A percentile compares a stretch with the other conserved stretches of the same genome.
phyloP scores from a whole-genome alignment of 1,139 yeast genomes.

The Blastobotrys illinoisensis region DNA sequence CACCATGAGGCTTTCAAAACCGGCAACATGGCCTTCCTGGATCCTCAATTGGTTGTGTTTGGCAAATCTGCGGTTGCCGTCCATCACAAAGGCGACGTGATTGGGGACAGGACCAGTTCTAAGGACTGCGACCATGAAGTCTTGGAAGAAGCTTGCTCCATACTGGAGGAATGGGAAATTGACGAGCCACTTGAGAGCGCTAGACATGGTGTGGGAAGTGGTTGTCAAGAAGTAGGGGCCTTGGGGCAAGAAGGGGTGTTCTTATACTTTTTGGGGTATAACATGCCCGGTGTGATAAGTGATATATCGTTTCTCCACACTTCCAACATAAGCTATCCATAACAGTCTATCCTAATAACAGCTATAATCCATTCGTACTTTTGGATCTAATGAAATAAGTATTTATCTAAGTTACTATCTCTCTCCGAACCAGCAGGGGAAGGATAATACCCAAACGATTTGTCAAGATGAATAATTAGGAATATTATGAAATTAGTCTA shows the following conservation, averaged over 20 bases:
- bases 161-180: constrained; percentile 24
- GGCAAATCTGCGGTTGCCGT: constrained; percentile 91
- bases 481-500: neutral
- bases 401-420: too few relatives aligned
- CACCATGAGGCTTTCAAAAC: constrained; percentile 56
- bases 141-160: constrained; percentile 23
- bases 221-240: neutral
- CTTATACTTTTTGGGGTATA: neutral
- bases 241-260: neutral
- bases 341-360: too few relatives aligned
- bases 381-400: too few relatives aligned
- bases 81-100: constrained; percentile 95
- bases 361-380: too few relatives aligned
- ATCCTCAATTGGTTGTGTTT: constrained; percentile 62
- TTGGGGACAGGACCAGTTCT: constrained; percentile 79
- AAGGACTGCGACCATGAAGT: constrained; percentile 32
- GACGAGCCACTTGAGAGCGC: constrained; percentile 16
- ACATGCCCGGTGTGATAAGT: neutral
- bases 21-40: constrained; percentile 88
- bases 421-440: too few relatives aligned
- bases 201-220: constrained; percentile 7
- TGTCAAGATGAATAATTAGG: too few relatives aligned
- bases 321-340: neutral
- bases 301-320: neutral
- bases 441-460: too few relatives aligned